phyloP scores from a whole-genome alignment of 2,329 filamentous ascomycete genomes.

The Meredithiella fracta region DNA sequence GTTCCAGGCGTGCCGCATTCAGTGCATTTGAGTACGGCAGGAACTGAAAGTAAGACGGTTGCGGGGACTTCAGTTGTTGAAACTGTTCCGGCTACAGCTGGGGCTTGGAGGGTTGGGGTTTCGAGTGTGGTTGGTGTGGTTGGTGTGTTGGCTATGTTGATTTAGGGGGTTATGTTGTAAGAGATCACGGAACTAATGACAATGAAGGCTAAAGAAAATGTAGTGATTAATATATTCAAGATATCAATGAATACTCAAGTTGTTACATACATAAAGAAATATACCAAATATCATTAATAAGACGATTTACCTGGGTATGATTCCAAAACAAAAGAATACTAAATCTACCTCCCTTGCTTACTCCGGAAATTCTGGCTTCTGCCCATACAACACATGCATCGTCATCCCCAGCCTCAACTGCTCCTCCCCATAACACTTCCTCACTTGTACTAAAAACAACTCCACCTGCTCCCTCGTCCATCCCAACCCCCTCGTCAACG shows the following conservation, averaged over 20 bases:
- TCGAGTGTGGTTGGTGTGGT: not conserved
- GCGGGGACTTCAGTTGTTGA: not conserved
- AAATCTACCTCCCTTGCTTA: not conserved
- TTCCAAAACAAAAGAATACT: not conserved
- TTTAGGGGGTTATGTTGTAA: no score
- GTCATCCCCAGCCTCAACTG: conserved; percentile 36
- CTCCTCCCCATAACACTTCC: conserved; percentile 32
- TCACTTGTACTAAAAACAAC: conserved; percentile 30
- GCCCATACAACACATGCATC: conserved; percentile 36
- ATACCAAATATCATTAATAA: not conserved
- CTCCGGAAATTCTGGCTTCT: conserved; percentile 25
- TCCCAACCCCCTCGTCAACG: conserved; percentile 32
- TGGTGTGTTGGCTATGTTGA: not conserved
- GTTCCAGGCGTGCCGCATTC: not conserved
- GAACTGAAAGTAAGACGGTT: not conserved
- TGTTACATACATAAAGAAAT: not conserved
- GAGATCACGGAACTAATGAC: not conserved
- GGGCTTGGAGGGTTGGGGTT: not conserved
- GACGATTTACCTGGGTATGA: not conserved
- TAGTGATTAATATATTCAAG: not conserved
- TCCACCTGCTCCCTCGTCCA: conserved; percentile 34
- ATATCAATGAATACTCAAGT: no score
- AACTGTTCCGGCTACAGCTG: not conserved
- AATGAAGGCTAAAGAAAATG: not conserved
- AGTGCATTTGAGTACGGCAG: not conserved